Conservation (phyloP, 1,284 basidiomycete genomes). For the Trichosporon ovoides region DNA sequence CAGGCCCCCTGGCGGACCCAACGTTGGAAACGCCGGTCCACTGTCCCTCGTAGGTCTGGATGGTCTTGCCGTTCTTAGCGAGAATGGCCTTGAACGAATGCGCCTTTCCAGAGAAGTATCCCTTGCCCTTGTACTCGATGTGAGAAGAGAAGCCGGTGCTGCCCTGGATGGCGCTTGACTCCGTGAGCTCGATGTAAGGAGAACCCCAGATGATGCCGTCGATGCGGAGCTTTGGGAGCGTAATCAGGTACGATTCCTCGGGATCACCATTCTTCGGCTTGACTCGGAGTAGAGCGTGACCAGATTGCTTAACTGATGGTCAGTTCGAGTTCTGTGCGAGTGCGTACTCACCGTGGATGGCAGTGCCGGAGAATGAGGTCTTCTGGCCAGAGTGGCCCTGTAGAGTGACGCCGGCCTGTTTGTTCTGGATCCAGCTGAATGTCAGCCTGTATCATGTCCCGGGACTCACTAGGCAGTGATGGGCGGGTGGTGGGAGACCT, state of each 20-base stretch:
- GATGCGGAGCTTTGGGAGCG: constrained; percentile 73
- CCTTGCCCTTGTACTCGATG: constrained; percentile 91
- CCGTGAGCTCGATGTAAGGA: constrained; percentile 69
- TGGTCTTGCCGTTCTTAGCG: constrained; percentile 41
- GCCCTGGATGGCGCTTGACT: constrained; percentile 76
- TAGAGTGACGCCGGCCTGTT: constrained; percentile 69
- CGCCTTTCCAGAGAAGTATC: constrained; percentile 88
- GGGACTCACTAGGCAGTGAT: constrained; percentile 54
- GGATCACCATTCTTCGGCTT: constrained; percentile 55
- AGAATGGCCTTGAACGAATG: constrained; percentile 86
- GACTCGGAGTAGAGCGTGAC: constrained; percentile 80
- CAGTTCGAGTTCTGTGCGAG: background rate
- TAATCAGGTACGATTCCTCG: constrained; percentile 79
- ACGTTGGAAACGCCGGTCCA: constrained; percentile 68
- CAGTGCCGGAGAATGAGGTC: constrained; percentile 63
- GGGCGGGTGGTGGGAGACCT: constrained; percentile 92
- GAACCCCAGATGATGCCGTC: constrained; percentile 54
- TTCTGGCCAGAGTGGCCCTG: constrained; percentile 94
- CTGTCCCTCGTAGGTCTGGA: constrained; percentile 72
- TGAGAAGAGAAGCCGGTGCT: constrained; percentile 66
- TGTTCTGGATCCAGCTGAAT: constrained; percentile 71
- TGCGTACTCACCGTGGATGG: constrained; percentile 63
- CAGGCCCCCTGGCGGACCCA: constrained; percentile 53
- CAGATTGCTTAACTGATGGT: constrained; percentile 78
- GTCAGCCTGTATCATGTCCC: constrained; percentile 13